These are phyloP conservation scores for Adansonia grandidieri DNA, from an alignment of 441 rosid genomes.

Conservation along the genomic window DNA sequence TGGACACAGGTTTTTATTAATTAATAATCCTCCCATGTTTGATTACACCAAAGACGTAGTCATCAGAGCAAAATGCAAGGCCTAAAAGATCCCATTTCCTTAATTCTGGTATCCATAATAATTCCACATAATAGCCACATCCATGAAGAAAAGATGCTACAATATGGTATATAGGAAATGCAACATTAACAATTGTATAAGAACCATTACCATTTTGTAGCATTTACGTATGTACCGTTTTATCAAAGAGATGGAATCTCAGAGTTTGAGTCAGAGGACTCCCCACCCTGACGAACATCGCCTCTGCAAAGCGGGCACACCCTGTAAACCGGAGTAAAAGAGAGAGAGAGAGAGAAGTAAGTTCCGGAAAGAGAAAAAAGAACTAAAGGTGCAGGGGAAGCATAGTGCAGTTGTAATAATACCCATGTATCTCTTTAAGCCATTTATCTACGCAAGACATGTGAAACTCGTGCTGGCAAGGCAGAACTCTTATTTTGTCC, in stretches of 20 bases:
- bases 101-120: not conserved
- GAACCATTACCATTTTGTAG: constrained; percentile 29
- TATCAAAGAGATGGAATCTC: constrained; percentile 40
- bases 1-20: not conserved
- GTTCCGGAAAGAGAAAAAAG: not conserved
- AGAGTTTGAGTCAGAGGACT: constrained; percentile 31
- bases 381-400: not conserved
- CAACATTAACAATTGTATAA: constrained; percentile 2
- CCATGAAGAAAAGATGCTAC: constrained; percentile 20
- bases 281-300: constrained; percentile 54
- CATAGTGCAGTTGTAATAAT: constrained; percentile 9
- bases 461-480: constrained; percentile 79
- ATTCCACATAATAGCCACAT: not conserved
- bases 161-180: not conserved
- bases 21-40: not conserved
- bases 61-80: not conserved
- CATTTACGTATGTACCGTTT: constrained; percentile 29
- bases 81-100: constrained; percentile 5
- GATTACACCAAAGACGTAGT: not conserved
- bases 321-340: constrained; percentile 39
- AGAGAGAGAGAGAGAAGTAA: not conserved
- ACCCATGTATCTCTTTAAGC: constrained; percentile 88
- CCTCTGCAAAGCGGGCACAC: constrained; percentile 76
- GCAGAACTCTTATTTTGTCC: constrained; percentile 71
- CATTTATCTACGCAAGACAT: constrained; percentile 78